These are phyloP conservation scores for Colletotrichum sp. DNA, from an alignment of 2,329 filamentous ascomycete genomes.

Conservation along the genomic window DNA sequence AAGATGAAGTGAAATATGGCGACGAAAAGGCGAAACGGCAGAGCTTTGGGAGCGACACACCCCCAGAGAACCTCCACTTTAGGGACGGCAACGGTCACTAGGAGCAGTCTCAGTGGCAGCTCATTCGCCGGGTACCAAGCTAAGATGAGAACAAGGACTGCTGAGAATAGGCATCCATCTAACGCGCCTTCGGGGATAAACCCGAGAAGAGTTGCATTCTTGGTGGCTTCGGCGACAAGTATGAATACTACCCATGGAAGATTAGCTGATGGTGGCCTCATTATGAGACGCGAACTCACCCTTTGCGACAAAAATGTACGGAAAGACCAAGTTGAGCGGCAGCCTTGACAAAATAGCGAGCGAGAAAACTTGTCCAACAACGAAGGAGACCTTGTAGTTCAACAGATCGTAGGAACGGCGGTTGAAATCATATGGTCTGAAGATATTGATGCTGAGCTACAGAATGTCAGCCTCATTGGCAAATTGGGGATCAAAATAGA, in stretches of 20 bases:
- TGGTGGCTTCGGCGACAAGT: background rate
- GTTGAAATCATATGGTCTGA: background rate
- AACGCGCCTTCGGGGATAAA: background rate
- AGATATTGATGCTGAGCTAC: background rate
- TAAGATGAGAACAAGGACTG: background rate
- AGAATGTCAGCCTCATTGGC: background rate
- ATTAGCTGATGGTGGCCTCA: background rate
- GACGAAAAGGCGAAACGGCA: background rate
- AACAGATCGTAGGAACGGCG: background rate
- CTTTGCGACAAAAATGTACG: background rate
- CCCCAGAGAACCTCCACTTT: background rate
- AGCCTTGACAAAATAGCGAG: background rate
- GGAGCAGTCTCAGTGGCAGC: background rate
- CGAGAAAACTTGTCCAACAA: background rate
- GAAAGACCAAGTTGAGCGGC: background rate
- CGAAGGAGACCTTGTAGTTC: background rate
- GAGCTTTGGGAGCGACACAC: background rate
- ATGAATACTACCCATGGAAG: background rate
- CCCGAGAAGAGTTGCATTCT: accelerated
- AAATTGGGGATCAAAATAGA: too few species aligned
- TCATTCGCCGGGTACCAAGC: background rate
- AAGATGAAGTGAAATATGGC: background rate
- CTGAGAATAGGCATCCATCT: accelerated
- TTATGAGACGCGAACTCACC: background rate
- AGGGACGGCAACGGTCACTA: background rate